Base-by-base conservation (phyloP, 1,284 basidiomycete species). In the Malassezia yamatoensis region DNA sequence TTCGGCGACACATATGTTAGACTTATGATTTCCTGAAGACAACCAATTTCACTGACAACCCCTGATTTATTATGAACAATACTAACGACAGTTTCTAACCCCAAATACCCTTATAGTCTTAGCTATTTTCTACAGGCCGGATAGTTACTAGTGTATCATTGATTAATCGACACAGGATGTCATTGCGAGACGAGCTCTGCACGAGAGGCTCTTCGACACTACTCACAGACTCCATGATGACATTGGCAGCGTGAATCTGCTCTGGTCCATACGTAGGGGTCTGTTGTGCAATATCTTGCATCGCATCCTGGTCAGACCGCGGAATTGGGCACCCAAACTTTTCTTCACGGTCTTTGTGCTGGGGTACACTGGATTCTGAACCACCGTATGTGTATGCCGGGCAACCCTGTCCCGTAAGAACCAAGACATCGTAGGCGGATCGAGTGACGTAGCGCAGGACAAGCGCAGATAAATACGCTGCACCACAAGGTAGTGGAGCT, bases 111-210 rank as follows among this genome's bases (percentile, higher is more conserved):
- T 7, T 7, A 29, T 29, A 29, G 24, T 29, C 38, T 39, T 20
- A n/a, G n/a, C 15, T 5, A 18, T 47, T 18, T 16, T 11, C 21
- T 24, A 37, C 20, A 10, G 60, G 53, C 12, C 63, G 60, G 36
- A 72, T 51, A 47, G 65, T 67, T 21, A 64, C 44, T 29, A 72
- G 60, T 15, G 60, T 66, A 24, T 72, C 70, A 50, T 69, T 72
- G 51, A 70, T 56, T 42, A 65, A 61, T 13, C 62, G 56, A 12
- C 66, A 67, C 40, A 72, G 45, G 33, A 72, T 70, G 43, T 72
- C 70, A 54, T 72, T 72, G 38, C 65, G 58, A 10, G 56, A 57
- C 24, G 70, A 61, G 24, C 60, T 58, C 10, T 54, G 52, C 58
- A 69, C 61, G 54, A 72, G 48, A 8, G 59, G 62, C 5, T 67